Evolutionary conservation across 257 asterid species (phyloP).

Genomic region (Ophiorrhiza pumila): DNA sequence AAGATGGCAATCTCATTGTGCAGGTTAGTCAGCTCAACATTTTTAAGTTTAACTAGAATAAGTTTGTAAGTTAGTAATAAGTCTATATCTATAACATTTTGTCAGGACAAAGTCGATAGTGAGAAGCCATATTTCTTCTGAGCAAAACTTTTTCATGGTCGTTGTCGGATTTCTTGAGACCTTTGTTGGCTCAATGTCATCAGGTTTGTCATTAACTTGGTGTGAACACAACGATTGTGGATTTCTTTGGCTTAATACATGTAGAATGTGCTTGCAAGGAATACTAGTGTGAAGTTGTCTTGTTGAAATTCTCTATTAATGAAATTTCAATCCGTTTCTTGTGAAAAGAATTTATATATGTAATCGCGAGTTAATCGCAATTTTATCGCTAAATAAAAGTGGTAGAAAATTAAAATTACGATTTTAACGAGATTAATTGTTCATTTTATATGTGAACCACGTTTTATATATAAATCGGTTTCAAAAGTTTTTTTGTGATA

Average conservation of each 20-base stretch:
- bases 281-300: too few relatives aligned
- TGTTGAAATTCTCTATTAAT: too few relatives aligned
- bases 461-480: too few relatives aligned
- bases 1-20: constrained; percentile 99
- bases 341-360: too few relatives aligned
- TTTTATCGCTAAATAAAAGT: too few relatives aligned
- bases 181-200: constrained; percentile 89
- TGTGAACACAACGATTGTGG: neutral
- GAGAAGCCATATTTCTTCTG: constrained; percentile 80
- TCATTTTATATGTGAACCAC: too few relatives aligned
- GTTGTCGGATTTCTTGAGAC: constrained; percentile 94
- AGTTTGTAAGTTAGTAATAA: neutral
- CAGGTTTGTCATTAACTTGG: constrained; percentile 57
- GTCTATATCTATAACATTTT: constrained; percentile 10
- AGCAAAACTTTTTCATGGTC: constrained; percentile 73
- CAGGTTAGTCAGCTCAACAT: constrained; percentile 55
- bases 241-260: neutral
- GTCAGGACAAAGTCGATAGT: constrained; percentile 91
- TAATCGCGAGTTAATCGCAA: too few relatives aligned
- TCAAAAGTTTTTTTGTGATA: too few relatives aligned
- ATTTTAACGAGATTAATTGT: too few relatives aligned
- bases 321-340: too few relatives aligned
- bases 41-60: constrained; percentile 22
- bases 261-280: neutral
- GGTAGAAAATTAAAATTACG: too few relatives aligned